Evolutionary conservation across 2,329 filamentous ascomycete species (phyloP), one percentile per base, ranked within the genome.

Genomic region (Elsinoe australis): DNA sequence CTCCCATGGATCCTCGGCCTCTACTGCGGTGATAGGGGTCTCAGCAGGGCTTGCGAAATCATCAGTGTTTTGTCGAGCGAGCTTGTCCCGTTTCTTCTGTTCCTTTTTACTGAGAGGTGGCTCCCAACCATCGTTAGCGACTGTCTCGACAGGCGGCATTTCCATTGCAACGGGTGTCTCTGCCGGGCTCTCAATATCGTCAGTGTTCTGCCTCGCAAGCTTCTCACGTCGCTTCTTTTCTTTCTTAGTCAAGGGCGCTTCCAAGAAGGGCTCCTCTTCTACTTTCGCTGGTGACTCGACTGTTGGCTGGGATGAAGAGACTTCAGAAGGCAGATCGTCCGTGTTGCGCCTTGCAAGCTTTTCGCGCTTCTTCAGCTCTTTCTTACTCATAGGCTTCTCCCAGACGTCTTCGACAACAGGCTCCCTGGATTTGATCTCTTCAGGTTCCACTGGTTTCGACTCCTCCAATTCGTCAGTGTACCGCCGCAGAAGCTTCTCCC

Each of bases 11-110:
- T 49, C 53, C n/a, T 50, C 49, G 9, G 14, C 17, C 3, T 28
- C 7, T 14, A 14, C 6, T 12, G 44, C 36, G 2, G 8, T 19
- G 22, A 21, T 17, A 26, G 39, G 22, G 3, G 29, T 24, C 12
- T 29, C 28, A n/a, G 24, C 39, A 1, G 22, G 39, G 8, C n/a
- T 31, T 12, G 17, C 8, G 22, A 41, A 41, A 18, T 46, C 36
- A 19, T 50, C 48, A 8, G 24, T 31, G 31, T 22, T 28, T 29
- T 57, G 54, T 32, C 66, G 65, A 5, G 64, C 61, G 29, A 62
- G 64, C 53, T 68, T 72, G 2, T 71, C 71, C 12, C 61, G 65
- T 55, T 68, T 71, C 61, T 69, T 72, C 53, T 63, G 54, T 59
- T 64, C 61, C 36, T 64, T 64, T 53, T 59, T 59, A 46, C 53